Base-by-base conservation (phyloP, 1,284 basidiomycete genomes). In the Ustilago lituana region DNA sequence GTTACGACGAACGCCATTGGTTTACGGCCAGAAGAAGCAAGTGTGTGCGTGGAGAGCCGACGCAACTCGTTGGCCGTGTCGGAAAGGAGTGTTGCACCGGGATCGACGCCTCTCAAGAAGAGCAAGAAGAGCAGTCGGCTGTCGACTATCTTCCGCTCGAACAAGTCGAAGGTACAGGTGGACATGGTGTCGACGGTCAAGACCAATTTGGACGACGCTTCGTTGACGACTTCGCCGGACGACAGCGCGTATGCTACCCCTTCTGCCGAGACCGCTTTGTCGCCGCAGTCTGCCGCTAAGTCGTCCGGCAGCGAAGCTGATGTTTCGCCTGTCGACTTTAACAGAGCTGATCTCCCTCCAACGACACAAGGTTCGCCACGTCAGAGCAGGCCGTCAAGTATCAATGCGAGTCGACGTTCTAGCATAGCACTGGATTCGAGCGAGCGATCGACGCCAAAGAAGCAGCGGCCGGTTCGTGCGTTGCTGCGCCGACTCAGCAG, bases 401-500 rank as follows among this genome's bases (percentile, higher is more conserved):
- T 33, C 20, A 43, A 47, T 15, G 44, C 55, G 1, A 69, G 60
- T 24, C 51, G 54, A 19, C 58, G 56, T 4, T 56, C 66, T 15
- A 69, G 56, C 31, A 14, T 60, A 7, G 48, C 44, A 0, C 45
- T 45, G 5, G 62, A 59, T 4, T 22, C 51, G 37, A 19, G 12
- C 19, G 51, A 54, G 24, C 27, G 23, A 27, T 15, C 49, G 3
- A 24, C 38, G 6, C 26, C 36, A 23, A 66, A 56, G 43, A 66
- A 61, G 41, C n/a, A n/a, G n/a, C 29, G 61, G 2, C 57, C 57
- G 2, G 49, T 65, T 8, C 47, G 61, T 4, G 56, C 44, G 1
- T 31, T 71, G 1, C 35, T 71, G 38, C 68, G 68, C 19, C 68
- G 68, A 15, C 68, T 71, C 33, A 66, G 68, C 63, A 71, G 68